Evolutionary conservation across 2,329 filamentous ascomycete species (phyloP), one percentile per base, ranked within the genome.

Genomic region (Coniochaeta sp.): DNA sequence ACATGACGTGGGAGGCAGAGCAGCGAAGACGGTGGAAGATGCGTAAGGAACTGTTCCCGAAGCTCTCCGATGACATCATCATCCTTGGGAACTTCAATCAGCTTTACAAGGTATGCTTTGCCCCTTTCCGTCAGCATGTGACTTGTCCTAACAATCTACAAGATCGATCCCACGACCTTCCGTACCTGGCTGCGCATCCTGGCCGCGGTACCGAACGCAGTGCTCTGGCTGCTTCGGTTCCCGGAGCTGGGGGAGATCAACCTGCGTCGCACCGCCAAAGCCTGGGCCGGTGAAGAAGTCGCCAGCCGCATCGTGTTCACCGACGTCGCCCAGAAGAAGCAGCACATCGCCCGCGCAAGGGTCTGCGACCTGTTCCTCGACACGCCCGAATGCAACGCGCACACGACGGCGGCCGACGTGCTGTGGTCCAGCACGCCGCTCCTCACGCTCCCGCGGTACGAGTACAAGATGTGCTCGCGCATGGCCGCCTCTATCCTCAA

Each of bases 51-150:
- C 76, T 99, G 43, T 99, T 99, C 68, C 95, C 95, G 0, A 80
- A 83, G 19, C 78, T 99, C 14, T 79, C 86, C 2, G 89, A 98
- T 68, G 88, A 96, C 71, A 84, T 86, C 22, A 87, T 99, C 67
- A 97, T 99, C 67, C 82, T 99, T 61, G 95, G 91, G 7, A 99
- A 99, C 74, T 99, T 99, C 76, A 99, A 99, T 71, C 95, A 99
- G 73, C 80, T 99, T 34, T 99, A 99, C 78, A 99, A 99, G 86
- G 93, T 95, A 79, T 65, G 79, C 11, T 4, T 14, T n/a, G n/a
- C 28, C 16, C 19, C 33, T 57, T 61, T 62, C 60, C 24, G 31
- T 26, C 12, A n/a, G n/a, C n/a, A 22, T 16, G 38, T n/a, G 24
- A 33, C 44, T 9, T 5, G 22, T 34, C 34, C 57, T 57, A 52